Conservation (phyloP, 139 green algal genomes). For the Chlorella vulgaris region DNA sequence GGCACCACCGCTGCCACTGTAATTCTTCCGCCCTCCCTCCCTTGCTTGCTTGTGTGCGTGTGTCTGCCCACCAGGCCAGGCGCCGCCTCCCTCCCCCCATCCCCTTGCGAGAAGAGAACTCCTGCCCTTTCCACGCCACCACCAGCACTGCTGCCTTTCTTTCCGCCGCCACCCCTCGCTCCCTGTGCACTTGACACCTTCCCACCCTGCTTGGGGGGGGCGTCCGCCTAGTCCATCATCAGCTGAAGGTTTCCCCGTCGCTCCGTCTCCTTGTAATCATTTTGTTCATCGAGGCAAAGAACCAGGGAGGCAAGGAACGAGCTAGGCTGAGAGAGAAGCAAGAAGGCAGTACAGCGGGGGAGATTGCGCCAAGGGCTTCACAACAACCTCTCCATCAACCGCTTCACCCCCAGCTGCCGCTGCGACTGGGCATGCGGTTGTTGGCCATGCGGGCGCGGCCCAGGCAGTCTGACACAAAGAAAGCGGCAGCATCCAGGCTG, state of each 20-base stretch:
- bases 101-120: slow-evolving; percentile 18
- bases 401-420: background rate
- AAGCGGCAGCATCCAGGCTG: slow-evolving; percentile 17
- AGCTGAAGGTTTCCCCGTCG: background rate
- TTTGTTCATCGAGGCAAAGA: background rate
- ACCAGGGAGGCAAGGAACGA: background rate
- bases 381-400: too few relatives aligned
- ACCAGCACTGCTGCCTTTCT: background rate
- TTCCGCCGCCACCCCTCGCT: background rate
- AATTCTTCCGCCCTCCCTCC: background rate
- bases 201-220: background rate
- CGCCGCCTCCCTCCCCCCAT: background rate
- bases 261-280: background rate
- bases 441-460: slow-evolving; percentile 33
- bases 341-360: background rate
- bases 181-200: background rate
- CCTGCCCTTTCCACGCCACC: background rate
- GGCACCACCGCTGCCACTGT: background rate
- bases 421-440: slow-evolving; percentile 12
- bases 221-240: background rate
- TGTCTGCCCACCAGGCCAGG: too few relatives aligned
- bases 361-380: background rate
- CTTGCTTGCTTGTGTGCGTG: background rate
- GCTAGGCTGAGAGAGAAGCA: background rate
- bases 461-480: slow-evolving; percentile 44